Percentiles rank a stretch among this genome's conserved stretches.
phyloP scores from a whole-genome alignment of 176 grass and related monocot species.

The Carex kokanica region DNA sequence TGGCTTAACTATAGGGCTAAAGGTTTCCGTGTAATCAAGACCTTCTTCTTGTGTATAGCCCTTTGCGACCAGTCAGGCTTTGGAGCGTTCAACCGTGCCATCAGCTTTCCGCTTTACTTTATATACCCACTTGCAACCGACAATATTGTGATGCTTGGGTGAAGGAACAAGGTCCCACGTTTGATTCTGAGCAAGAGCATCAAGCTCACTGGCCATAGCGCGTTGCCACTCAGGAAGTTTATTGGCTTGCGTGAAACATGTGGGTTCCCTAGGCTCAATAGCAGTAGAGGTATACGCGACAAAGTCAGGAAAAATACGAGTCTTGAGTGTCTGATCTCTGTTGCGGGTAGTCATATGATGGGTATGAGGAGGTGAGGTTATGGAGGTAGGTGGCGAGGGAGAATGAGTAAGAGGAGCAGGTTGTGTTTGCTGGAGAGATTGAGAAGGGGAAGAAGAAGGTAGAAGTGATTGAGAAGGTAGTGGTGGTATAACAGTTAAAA shows the following conservation, averaged over 20 bases:
- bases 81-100: neutral
- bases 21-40: neutral
- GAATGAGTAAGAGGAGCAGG: too few species aligned
- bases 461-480: too few species aligned
- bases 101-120: neutral
- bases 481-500: too few species aligned
- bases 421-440: too few species aligned
- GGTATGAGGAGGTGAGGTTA: too few species aligned
- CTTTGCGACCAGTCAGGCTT: neutral
- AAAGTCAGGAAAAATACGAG: too few species aligned
- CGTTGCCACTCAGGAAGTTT: neutral
- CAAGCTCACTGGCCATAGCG: neutral
- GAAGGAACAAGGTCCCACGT: neutral
- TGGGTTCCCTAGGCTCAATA: neutral
- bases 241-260: neutral
- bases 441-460: too few species aligned
- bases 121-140: neutral
- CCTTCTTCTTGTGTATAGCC: neutral
- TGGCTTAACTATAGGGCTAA: neutral
- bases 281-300: too few species aligned
- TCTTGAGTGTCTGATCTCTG: too few species aligned
- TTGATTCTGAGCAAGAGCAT: neutral
- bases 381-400: too few species aligned
- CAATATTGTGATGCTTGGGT: neutral
- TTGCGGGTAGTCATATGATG: too few species aligned